phyloP scores from a whole-genome alignment of 768 basidiomycete species.

The Megacollybia marginata region DNA sequence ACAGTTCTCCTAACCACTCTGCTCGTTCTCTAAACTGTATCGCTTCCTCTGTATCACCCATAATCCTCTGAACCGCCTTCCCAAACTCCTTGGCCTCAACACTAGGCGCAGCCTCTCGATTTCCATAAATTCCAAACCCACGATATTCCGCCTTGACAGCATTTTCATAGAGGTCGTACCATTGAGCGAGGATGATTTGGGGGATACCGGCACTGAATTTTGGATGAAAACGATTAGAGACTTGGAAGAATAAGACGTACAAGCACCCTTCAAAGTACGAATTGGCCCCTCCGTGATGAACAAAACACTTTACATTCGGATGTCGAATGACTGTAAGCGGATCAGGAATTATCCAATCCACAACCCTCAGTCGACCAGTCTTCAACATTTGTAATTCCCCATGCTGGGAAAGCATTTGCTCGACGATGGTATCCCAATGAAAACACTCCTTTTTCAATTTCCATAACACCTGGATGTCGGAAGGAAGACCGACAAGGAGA shows the following conservation, averaged over 20 bases:
- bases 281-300: conserved; percentile 7
- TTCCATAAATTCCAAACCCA: conserved; percentile 16
- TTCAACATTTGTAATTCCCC: background rate
- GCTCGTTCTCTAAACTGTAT: background rate
- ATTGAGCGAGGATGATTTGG: conserved; percentile 14
- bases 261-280: conserved; percentile 5
- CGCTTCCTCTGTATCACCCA: conserved; percentile 1
- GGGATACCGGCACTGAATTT: conserved; percentile 10
- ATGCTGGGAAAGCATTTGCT: background rate
- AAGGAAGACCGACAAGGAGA: background rate
- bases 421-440: background rate
- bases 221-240: background rate
- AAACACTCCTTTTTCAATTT: conserved; percentile 2
- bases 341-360: conserved; percentile 2
- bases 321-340: conserved; percentile 2
- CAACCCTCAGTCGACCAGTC: background rate
- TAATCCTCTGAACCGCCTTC: conserved; percentile 9
- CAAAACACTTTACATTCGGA: conserved; percentile 2
- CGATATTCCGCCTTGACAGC: conserved; percentile 13
- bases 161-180: conserved; percentile 17
- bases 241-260: background rate
- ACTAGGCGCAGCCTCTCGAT: conserved; percentile 8
- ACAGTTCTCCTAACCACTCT: too few relatives aligned
- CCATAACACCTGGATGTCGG: background rate
- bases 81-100: conserved; percentile 11